phyloP scores from a whole-genome alignment of 306 rosid species.

The Crotalaria pallida region DNA sequence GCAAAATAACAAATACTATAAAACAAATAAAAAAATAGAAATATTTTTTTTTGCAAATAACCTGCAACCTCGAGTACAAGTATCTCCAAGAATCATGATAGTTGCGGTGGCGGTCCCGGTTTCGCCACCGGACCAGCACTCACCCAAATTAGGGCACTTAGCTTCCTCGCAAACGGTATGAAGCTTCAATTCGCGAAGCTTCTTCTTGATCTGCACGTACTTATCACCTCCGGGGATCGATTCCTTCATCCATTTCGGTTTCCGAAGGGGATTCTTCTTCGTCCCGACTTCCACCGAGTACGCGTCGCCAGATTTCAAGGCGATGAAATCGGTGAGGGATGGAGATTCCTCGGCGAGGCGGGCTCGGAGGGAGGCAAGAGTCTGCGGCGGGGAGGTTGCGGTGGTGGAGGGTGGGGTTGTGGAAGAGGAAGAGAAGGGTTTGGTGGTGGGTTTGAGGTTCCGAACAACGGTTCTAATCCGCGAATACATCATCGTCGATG shows the following conservation, averaged over 20 bases:
- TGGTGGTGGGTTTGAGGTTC: conserved; percentile 32
- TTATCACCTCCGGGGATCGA: conserved; percentile 91
- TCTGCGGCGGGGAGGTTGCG: conserved; percentile 28
- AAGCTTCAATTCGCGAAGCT: conserved; percentile 86
- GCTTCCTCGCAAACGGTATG: conserved; percentile 99
- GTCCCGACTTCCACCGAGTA: conserved; percentile 96
- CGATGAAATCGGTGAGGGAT: conserved; percentile 46
- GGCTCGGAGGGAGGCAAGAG: conserved; percentile 68
- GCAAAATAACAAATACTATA: background rate
- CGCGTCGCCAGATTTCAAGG: conserved; percentile 37
- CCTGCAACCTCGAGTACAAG: conserved; percentile 99
- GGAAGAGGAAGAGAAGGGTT: conserved; percentile 49
- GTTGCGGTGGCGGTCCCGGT: conserved; percentile 98
- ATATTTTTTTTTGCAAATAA: conserved; percentile 6
- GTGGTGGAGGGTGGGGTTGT: conserved; percentile 15
- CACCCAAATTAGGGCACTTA: conserved; percentile 84
- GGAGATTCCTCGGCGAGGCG: conserved; percentile 69
- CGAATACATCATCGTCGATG: conserved; percentile 39
- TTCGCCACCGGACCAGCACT: conserved; percentile 99
- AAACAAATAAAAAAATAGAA: background rate
- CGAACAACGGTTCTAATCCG: conserved; percentile 41
- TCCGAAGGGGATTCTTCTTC: conserved; percentile 94
- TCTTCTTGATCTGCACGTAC: conserved; percentile 95
- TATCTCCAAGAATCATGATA: conserved; percentile 95
- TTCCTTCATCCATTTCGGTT: conserved; percentile 99